Conservation (phyloP, 108 stramenopile genomes). For the Skeletonema potamos region DNA sequence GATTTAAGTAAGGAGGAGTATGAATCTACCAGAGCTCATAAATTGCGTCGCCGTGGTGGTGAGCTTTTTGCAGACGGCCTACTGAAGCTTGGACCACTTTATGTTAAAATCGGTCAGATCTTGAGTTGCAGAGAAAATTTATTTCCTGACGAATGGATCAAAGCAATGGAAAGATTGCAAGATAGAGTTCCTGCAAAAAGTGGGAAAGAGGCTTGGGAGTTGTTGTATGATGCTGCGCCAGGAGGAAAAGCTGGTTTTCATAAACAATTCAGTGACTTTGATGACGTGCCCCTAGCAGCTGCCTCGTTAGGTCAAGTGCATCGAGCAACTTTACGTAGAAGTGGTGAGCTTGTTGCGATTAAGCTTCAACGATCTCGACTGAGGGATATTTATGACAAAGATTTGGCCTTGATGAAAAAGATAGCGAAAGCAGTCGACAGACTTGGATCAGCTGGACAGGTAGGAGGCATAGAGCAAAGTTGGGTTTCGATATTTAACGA, state of each 20-base stretch:
- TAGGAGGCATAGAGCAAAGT: conserved; percentile 76
- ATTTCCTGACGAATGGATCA: conserved; percentile 84
- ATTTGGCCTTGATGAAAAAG: conserved; percentile 81
- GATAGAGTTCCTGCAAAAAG: conserved; percentile 88
- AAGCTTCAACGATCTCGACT: conserved; percentile 89
- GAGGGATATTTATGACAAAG: conserved; percentile 88
- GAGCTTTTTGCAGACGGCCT: conserved; percentile 65
- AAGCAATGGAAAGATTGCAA: conserved; percentile 87
- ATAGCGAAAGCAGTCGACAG: conserved; percentile 74
- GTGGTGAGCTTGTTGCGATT: conserved; percentile 76
- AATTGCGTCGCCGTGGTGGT: conserved; percentile 44
- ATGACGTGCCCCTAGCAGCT: conserved; percentile 86
- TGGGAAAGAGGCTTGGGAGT: conserved; percentile 77
- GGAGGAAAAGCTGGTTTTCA: conserved; percentile 59
- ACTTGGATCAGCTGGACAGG: conserved; percentile 61
- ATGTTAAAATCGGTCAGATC: conserved; percentile 94
- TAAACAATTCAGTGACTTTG: conserved; percentile 71
- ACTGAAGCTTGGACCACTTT: conserved; percentile 83
- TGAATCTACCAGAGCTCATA: conserved; percentile 23
- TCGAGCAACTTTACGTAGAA: conserved; percentile 61
- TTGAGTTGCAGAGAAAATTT: conserved; percentile 86
- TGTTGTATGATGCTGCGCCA: conserved; percentile 72
- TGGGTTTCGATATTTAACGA: conserved; percentile 87
- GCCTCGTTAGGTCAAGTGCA: conserved; percentile 94
- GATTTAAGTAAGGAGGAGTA: conserved; percentile 11